phyloP scores from a whole-genome alignment of 2,329 filamentous ascomycete genomes.

The Aspergillus texensis region DNA sequence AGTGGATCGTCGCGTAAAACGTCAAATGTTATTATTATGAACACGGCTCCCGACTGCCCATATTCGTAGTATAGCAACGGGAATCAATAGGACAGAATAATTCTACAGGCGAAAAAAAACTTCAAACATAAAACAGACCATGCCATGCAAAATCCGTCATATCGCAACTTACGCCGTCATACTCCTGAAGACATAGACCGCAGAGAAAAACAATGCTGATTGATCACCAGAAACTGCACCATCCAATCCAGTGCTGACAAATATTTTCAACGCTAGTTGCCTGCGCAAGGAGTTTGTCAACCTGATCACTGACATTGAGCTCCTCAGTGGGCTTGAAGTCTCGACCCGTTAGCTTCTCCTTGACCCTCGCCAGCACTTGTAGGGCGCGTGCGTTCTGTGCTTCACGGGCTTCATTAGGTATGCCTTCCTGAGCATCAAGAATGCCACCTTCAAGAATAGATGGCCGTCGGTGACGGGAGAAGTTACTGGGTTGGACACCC shows the following conservation, averaged over 20 bases:
- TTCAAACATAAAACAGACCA: constrained; percentile 17
- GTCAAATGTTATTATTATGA: constrained; percentile 6
- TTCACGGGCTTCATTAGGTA: constrained; percentile 59
- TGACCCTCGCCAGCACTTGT: constrained; percentile 87
- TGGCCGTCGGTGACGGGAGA: constrained; percentile 64
- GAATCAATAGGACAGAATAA: constrained; percentile 10
- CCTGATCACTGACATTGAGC: constrained; percentile 81
- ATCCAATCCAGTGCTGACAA: constrained; percentile 98
- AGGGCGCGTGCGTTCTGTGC: constrained; percentile 91
- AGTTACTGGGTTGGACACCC: constrained; percentile 66
- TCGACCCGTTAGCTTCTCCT: constrained; percentile 90
- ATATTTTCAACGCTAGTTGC: constrained; percentile 96
- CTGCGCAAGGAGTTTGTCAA: constrained; percentile 91
- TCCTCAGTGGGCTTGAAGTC: constrained; percentile 90
- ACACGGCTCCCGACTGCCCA: constrained; percentile 7
- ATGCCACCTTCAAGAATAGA: constrained; percentile 67
- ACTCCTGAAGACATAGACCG: constrained; percentile 23
- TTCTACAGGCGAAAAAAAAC: constrained; percentile 11
- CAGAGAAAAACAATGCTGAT: constrained; percentile 10
- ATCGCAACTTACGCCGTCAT: constrained; percentile 30
- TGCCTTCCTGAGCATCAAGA: constrained; percentile 45
- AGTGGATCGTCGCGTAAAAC: neutral
- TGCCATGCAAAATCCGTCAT: constrained; percentile 30
- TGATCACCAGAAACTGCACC: constrained; percentile 93
- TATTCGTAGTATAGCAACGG: constrained; percentile 6